Conservation (phyloP, 306 rosid genomes). For the Astragalus membranaceus region DNA sequence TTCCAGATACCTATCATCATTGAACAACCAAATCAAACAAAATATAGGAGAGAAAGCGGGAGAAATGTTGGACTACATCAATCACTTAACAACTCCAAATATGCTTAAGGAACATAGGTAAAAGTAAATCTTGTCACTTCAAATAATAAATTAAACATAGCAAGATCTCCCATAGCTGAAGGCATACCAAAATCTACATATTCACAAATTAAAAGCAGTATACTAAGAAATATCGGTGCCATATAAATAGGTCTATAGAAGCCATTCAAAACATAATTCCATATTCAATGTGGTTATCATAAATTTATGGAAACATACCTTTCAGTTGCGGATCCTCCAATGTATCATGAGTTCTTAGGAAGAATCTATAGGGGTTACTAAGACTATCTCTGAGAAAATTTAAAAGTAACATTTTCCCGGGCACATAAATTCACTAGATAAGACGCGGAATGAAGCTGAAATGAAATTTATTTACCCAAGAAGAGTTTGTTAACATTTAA, state of each 20-base stretch:
- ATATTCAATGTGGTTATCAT: background rate
- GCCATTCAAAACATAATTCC: background rate
- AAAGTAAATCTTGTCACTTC: background rate
- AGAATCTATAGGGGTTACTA: background rate
- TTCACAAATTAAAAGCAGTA: slow-evolving; percentile 14
- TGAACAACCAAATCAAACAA: slow-evolving; percentile 3
- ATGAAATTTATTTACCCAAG: slow-evolving; percentile 5
- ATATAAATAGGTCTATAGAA: background rate
- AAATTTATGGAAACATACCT: background rate
- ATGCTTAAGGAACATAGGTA: background rate
- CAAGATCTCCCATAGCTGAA: background rate
- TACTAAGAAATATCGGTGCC: background rate
- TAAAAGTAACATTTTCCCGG: slow-evolving; percentile 2
- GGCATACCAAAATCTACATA: background rate
- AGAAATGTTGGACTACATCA: background rate
- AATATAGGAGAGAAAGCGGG: background rate
- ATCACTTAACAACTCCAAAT: slow-evolving; percentile 8
- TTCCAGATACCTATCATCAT: slow-evolving; percentile 82
- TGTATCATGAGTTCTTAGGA: background rate
- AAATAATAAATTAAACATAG: slow-evolving; percentile 7
- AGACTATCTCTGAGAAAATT: background rate
- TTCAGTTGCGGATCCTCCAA: background rate
- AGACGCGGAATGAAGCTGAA: background rate
- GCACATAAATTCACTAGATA: background rate
- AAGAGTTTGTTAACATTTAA: background rate